A percentile compares a stretch with the other conserved stretches of the same genome.
Evolutionary conservation across 2,329 filamentous ascomycete species (phyloP).

Genomic region (Gliomastix tumulicola): DNA sequence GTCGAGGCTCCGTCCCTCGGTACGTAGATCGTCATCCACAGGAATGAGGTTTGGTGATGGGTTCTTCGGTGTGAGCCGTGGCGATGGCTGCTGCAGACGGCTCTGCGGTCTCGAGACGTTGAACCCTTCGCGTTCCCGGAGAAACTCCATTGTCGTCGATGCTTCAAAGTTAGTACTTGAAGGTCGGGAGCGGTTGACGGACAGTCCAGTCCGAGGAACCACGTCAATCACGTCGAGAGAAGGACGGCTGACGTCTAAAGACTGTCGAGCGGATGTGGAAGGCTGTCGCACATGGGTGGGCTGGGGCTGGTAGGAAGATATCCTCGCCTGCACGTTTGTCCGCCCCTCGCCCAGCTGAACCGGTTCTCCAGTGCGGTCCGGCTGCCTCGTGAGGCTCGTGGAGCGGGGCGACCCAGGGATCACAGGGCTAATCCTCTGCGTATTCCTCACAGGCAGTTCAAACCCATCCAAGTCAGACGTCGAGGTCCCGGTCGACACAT

Average conservation of each 20-base stretch:
- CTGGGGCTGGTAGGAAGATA: slow-evolving; percentile 15
- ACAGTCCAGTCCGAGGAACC: background rate
- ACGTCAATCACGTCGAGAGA: slow-evolving; percentile 51
- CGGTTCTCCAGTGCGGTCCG: slow-evolving; percentile 10
- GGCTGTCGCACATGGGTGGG: slow-evolving; percentile 11
- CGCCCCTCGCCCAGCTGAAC: slow-evolving; percentile 11
- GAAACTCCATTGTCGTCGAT: slow-evolving; percentile 62
- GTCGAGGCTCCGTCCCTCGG: slow-evolving; percentile 65
- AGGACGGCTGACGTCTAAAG: slow-evolving; percentile 65
- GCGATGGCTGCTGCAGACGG: slow-evolving; percentile 8
- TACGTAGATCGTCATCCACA: slow-evolving; percentile 11
- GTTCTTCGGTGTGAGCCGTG: slow-evolving; percentile 14
- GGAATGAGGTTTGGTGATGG: slow-evolving; percentile 35
- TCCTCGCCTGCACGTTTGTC: slow-evolving; percentile 9
- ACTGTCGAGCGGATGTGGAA: slow-evolving; percentile 56
- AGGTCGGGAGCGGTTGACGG: slow-evolving; percentile 53
- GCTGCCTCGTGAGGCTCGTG: slow-evolving; percentile 16
- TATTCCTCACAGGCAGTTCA: slow-evolving; percentile 20
- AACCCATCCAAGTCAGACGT: slow-evolving; percentile 54
- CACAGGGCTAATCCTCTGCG: no score
- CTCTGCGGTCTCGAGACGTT: slow-evolving; percentile 34
- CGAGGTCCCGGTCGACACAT: slow-evolving; percentile 68
- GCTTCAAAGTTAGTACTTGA: slow-evolving; percentile 78
- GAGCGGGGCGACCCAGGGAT: no score
- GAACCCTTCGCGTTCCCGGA: slow-evolving; percentile 66